Evolutionary conservation across 352 stramenopile species (phyloP).

Genomic region (Vaucheria bursata): DNA sequence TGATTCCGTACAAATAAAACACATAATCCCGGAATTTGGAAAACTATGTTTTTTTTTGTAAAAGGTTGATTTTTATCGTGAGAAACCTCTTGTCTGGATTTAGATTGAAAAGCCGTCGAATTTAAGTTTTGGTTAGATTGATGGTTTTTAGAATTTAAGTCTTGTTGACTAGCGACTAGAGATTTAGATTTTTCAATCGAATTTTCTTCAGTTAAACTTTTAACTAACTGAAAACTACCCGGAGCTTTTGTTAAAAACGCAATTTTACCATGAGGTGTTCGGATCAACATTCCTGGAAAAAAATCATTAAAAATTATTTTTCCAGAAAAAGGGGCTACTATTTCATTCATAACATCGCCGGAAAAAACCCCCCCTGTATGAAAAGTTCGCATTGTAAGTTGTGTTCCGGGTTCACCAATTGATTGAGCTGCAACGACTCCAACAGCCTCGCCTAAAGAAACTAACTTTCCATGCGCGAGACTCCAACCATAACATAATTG

Average conservation of each 20-base stretch:
- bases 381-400: constrained; percentile 32
- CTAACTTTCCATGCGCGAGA: constrained; percentile 23
- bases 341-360: constrained; percentile 12
- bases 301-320: not conserved
- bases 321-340: not conserved
- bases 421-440: constrained; percentile 30
- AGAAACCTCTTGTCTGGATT: no score
- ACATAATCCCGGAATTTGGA: no score
- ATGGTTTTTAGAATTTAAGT: no score
- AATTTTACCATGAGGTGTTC: not conserved
- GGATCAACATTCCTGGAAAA: not conserved
- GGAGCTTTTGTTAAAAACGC: not conserved
- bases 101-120: no score
- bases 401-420: constrained; percentile 31
- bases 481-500: constrained; percentile 33
- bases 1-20: no score
- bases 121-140: no score
- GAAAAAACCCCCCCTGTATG: constrained; percentile 31
- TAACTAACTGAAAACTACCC: not conserved
- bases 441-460: constrained; percentile 28
- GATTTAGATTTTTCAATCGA: no score
- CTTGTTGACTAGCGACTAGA: no score
- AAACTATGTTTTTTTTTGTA: no score
- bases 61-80: no score
- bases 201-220: no score